A percentile compares a stretch with the other conserved stretches of the same genome.
These are phyloP conservation scores for Cercospora sesami DNA, from an alignment of 2,329 filamentous ascomycete species.

Conservation along the genomic window DNA sequence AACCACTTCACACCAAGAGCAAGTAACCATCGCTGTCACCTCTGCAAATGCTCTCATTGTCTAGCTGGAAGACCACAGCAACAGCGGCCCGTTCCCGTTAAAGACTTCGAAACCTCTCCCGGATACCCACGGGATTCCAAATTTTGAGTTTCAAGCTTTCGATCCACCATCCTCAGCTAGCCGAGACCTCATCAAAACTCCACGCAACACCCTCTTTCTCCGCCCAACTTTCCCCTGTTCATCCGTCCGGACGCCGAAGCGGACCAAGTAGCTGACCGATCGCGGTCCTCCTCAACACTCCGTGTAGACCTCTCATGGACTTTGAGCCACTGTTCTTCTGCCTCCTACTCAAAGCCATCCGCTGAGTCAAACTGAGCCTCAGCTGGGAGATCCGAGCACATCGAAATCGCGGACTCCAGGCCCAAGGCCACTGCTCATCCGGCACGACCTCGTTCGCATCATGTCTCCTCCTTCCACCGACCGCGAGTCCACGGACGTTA, in stretches of 20 bases:
- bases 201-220: background rate
- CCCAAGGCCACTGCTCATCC: too few species aligned
- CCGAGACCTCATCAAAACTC: constrained; percentile 3
- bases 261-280: background rate
- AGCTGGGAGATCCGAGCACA: background rate
- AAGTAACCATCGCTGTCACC: background rate
- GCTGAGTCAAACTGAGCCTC: constrained; percentile 14
- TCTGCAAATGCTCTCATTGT: too few species aligned
- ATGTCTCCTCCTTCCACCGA: constrained; percentile 25
- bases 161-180: constrained; percentile 7
- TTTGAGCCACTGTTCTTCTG: constrained; percentile 38
- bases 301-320: constrained; percentile 31
- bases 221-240: background rate
- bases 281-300: background rate
- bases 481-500: constrained; percentile 36
- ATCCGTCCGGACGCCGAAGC: background rate
- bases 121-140: background rate
- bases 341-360: constrained; percentile 38
- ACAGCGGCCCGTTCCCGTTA: background rate
- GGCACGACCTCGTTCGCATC: background rate
- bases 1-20: background rate
- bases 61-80: too few species aligned
- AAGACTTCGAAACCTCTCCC: background rate
- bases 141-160: background rate
- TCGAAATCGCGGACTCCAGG: too few species aligned